A percentile compares a stretch with the other conserved stretches of the same genome.
Conservation (phyloP, 2,329 filamentous ascomycete genomes). For the Aspergillus intermedius region DNA sequence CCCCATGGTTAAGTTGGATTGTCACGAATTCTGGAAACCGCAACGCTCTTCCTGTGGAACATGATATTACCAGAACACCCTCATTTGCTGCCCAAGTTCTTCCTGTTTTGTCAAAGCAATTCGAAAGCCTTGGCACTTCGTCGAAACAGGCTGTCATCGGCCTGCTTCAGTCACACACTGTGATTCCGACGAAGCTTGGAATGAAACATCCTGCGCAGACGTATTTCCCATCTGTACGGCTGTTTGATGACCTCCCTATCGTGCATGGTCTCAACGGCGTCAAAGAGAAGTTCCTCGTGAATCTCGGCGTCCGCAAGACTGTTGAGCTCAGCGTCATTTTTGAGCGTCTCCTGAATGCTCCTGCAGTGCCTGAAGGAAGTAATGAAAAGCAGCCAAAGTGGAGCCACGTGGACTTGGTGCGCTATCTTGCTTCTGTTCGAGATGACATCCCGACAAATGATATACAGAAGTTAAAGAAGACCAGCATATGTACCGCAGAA, state of each 20-base stretch:
- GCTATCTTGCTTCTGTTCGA: conserved; percentile 83
- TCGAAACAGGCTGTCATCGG: conserved; percentile 61
- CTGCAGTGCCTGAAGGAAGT: conserved; percentile 41
- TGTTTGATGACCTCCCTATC: conserved; percentile 88
- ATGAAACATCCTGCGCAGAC: conserved; percentile 81
- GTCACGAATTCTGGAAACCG: conserved; percentile 59
- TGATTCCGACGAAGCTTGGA: conserved; percentile 85
- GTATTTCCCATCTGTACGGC: conserved; percentile 86
- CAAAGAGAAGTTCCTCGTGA: conserved; percentile 81
- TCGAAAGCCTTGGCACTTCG: conserved; percentile 67
- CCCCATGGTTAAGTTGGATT: conserved; percentile 78
- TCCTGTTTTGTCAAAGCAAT: conserved; percentile 76
- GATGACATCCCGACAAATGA: conserved; percentile 82
- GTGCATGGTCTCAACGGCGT: conserved; percentile 69
- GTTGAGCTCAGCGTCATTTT: conserved; percentile 94
- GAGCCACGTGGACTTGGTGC: conserved; percentile 92
- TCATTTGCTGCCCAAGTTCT: conserved; percentile 73
- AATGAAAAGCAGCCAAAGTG: conserved; percentile 54
- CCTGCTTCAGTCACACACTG: conserved; percentile 60
- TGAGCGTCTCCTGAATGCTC: conserved; percentile 65
- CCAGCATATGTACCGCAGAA: conserved; percentile 77
- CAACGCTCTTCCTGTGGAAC: conserved; percentile 50
- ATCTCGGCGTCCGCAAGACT: conserved; percentile 87
- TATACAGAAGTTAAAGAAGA: conserved; percentile 67
- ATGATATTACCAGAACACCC: conserved; percentile 64